Conservation (phyloP, 306 rosid species). For the Prunus davidiana region DNA sequence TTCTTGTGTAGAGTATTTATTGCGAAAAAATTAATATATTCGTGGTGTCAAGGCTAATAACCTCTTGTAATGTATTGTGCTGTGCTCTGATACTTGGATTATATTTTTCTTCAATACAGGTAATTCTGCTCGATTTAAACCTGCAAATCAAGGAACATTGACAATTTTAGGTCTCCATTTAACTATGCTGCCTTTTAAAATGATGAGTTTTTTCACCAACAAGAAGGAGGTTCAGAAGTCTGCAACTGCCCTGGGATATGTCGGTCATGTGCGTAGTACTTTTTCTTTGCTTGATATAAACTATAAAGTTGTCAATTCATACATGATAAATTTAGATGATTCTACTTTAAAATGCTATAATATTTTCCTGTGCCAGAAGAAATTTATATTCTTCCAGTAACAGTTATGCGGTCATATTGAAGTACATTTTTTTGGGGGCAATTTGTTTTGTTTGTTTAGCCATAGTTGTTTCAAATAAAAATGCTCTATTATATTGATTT, state of each 20-base stretch:
- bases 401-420: neutral
- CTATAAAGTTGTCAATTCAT: neutral
- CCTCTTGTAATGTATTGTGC: conserved; percentile 6
- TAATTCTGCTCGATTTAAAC: conserved; percentile 56
- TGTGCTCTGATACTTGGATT: conserved; percentile 15
- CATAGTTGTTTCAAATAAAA: conserved; percentile 25
- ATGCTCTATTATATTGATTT: conserved; percentile 31
- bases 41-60: neutral
- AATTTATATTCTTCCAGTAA: neutral
- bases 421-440: neutral
- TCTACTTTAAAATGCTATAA: neutral
- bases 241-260: conserved; percentile 92
- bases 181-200: conserved; percentile 79
- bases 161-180: conserved; percentile 82
- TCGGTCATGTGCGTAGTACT: conserved; percentile 78
- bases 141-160: conserved; percentile 67
- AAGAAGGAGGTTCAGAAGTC: conserved; percentile 88
- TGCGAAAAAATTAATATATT: neutral
- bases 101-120: conserved; percentile 39
- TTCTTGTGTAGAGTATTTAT: neutral
- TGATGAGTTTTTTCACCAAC: conserved; percentile 80
- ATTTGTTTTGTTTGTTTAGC: conserved; percentile 1
- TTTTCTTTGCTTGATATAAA: conserved; percentile 7
- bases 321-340: neutral
- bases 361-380: neutral